phyloP scores from a whole-genome alignment of 768 basidiomycete species.

The Inosperma sp. region DNA sequence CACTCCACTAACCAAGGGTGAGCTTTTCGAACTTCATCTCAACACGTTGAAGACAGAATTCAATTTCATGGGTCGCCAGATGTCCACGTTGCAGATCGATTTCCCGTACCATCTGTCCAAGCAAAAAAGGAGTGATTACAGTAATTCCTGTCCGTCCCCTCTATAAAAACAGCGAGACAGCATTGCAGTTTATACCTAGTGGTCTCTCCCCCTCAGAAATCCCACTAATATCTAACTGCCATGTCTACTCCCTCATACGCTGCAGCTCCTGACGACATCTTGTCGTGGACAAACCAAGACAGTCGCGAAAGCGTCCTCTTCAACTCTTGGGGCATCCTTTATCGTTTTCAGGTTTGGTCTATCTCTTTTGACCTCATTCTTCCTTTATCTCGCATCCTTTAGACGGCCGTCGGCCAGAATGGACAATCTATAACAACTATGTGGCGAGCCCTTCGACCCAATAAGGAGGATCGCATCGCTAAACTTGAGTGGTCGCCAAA shows the following conservation, averaged over 20 bases:
- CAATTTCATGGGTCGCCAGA: slow-evolving; percentile 59
- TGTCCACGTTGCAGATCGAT: slow-evolving; percentile 76
- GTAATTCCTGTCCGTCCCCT: slow-evolving; percentile 41
- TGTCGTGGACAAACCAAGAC: slow-evolving; percentile 86
- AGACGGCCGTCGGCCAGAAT: slow-evolving; percentile 61
- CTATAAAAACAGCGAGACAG: slow-evolving; percentile 52
- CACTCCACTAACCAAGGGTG: slow-evolving; percentile 69
- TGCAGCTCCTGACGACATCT: slow-evolving; percentile 58
- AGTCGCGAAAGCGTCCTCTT: slow-evolving; percentile 80
- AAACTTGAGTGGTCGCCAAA: slow-evolving; percentile 84
- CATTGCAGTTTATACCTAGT: slow-evolving; percentile 28
- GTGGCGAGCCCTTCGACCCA: slow-evolving; percentile 75
- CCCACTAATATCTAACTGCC: slow-evolving; percentile 22
- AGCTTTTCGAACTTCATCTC: slow-evolving; percentile 54
- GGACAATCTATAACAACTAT: slow-evolving; percentile 74
- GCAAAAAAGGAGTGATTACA: slow-evolving; percentile 33
- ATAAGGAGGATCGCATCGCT: slow-evolving; percentile 84
- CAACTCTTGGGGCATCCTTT: slow-evolving; percentile 75
- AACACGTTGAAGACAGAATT: slow-evolving; percentile 70
- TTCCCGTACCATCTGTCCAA: slow-evolving; percentile 48
- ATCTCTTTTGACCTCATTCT: slow-evolving; percentile 5
- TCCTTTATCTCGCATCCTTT: slow-evolving; percentile 23
- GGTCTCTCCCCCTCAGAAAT: slow-evolving; percentile 20
- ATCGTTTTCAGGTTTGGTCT: slow-evolving; percentile 67
- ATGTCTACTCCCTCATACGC: slow-evolving; percentile 20